phyloP scores from a whole-genome alignment of 441 rosid genomes.

The Raphanus hybrid region DNA sequence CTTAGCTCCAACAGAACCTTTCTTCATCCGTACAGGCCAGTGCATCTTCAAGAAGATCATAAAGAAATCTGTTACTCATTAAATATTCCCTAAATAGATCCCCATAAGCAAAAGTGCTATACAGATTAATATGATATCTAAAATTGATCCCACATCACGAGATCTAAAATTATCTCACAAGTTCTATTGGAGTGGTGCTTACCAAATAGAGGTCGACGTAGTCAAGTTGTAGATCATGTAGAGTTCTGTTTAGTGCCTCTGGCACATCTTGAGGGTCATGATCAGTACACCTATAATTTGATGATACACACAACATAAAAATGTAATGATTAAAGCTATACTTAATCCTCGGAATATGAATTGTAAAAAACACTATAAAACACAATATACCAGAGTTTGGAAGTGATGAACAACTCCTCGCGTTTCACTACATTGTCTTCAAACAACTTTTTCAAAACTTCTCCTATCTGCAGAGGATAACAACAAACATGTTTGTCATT shows the following conservation, averaged over 20 bases:
- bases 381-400: slow-evolving; percentile 63
- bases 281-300: slow-evolving; percentile 41
- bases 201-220: slow-evolving; percentile 62
- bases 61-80: background rate
- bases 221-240: slow-evolving; percentile 60
- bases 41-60: slow-evolving; percentile 37
- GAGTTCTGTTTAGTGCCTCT: slow-evolving; percentile 51
- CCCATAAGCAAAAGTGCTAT: background rate
- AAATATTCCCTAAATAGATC: background rate
- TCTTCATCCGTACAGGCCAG: slow-evolving; percentile 68
- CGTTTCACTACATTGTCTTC: slow-evolving; percentile 63
- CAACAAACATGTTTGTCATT: background rate
- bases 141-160: background rate
- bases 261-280: slow-evolving; percentile 66
- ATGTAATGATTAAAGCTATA: background rate
- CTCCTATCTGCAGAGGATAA: slow-evolving; percentile 51
- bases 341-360: background rate
- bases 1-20: slow-evolving; percentile 51
- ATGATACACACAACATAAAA: slow-evolving; percentile 3
- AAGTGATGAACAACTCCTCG: slow-evolving; percentile 70
- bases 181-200: slow-evolving; percentile 10
- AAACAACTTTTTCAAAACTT: slow-evolving; percentile 56
- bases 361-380: background rate
- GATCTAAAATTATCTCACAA: too few relatives aligned
- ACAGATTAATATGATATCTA: too few relatives aligned